A percentile compares a stretch with the other conserved stretches of the same genome.
Conservation (phyloP, 2,329 filamentous ascomycete genomes). For the Lojkania enalia region DNA sequence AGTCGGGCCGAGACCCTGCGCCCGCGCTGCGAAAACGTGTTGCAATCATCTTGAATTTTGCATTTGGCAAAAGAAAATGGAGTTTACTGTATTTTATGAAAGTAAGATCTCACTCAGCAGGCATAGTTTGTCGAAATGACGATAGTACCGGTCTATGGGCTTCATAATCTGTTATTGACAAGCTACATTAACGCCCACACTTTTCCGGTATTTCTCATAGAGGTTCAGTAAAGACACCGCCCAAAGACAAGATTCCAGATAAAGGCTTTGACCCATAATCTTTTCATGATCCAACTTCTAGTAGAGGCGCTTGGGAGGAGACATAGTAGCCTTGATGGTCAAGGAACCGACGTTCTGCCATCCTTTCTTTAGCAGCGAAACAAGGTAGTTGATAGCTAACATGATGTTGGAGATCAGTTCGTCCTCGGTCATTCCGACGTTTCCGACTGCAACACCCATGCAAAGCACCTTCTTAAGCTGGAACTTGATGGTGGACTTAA, state of each 20-base stretch:
- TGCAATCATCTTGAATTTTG: too few species aligned
- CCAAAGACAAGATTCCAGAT: slow-evolving; percentile 14
- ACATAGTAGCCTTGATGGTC: slow-evolving; percentile 99
- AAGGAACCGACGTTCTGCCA: slow-evolving; percentile 99
- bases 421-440: slow-evolving; percentile 96
- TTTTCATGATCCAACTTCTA: slow-evolving; percentile 60
- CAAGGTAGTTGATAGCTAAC: slow-evolving; percentile 99
- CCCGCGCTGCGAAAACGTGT: too few species aligned
- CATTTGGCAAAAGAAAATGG: too few species aligned
- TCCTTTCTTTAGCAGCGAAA: slow-evolving; percentile 99
- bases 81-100: too few species aligned
- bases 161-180: slow-evolving; percentile 35
- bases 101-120: too few species aligned
- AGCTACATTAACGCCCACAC: slow-evolving; percentile 36
- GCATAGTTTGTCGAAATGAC: too few species aligned
- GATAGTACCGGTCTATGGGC: slow-evolving; percentile 19
- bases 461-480: slow-evolving; percentile 99
- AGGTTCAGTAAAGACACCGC: slow-evolving; percentile 18
- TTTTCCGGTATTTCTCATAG: slow-evolving; percentile 11
- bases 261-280: not conserved
- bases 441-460: slow-evolving; percentile 98
- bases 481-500: slow-evolving; percentile 99
- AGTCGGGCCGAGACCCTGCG: too few species aligned
- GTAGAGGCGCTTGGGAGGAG: slow-evolving; percentile 96
- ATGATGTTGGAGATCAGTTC: slow-evolving; percentile 98